Base-by-base conservation (phyloP, 306 rosid genomes). In the Leucaena leucocephala region DNA sequence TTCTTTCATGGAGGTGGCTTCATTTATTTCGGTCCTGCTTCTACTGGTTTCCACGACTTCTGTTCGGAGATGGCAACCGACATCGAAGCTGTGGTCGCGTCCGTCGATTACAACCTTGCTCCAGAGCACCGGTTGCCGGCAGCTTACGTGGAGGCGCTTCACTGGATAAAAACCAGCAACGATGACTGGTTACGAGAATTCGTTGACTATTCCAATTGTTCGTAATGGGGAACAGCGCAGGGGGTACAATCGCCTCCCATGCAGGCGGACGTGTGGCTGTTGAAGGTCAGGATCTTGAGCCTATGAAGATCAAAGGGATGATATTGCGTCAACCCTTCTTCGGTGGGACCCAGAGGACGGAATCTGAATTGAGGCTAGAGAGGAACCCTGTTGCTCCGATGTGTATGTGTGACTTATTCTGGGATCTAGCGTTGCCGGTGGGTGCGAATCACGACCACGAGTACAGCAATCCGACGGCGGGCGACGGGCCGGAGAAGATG, bases 1-100 rank as follows among this genome's bases (percentile, higher is more conserved):
- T 81, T 62, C 84, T 90, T 55, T 72, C 92, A 83, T 19, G 92
- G 87, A 0, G 83, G 94, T 39, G 90, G 89, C 5, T 90, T 88
- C 76, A 35, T 85, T 0, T 0, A 63, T 0, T 3, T 10, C 0
- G 80, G 87, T 14, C 84, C 89, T 2, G 73, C 83, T 11, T 42
- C 88, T 4, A 40, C 88, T 11, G 0, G 63, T 0, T 79, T 64
- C 74, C 92, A 86, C 16, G 57, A 81, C 36, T 77, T 76, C 13
- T 82, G 86, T 19, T 45, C 65, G 1, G 38, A 58, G 43, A 38
- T 88, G 45, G 89, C 87, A 0, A 21, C 50, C 2, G 8, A 44
- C 2, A 9, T 68, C 35, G 48, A 19, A 3, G 83, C 81, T 3
- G 22, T 87, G 48, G 76, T 90, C 2, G 84, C 71, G 19, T 87